phyloP scores from a whole-genome alignment of 352 stramenopile genomes.

The Globisporangium cylindrosporum region DNA sequence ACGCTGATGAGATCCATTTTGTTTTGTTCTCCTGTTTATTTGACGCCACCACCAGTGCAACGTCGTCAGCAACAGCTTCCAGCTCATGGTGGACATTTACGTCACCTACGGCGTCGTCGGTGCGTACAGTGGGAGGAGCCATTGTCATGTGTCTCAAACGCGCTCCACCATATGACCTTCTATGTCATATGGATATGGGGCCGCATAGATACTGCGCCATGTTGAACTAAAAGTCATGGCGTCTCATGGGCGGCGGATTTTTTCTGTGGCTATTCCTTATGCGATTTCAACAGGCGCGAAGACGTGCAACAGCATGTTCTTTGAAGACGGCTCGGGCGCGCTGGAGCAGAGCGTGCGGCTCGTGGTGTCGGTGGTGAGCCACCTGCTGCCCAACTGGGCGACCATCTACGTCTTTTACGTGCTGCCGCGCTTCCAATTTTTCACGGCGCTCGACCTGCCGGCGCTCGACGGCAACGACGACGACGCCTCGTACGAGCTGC shows the following conservation, averaged over 20 bases:
- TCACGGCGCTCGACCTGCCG: conserved; percentile 52
- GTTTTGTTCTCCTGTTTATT: background rate
- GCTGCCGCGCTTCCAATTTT: conserved; percentile 62
- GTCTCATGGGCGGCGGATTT: background rate
- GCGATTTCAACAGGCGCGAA: conserved; percentile 21
- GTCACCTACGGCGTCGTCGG: conserved; percentile 48
- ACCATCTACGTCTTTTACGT: conserved; percentile 74
- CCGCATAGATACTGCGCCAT: conserved; percentile 12
- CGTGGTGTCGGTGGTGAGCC: conserved; percentile 45
- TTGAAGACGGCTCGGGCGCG: conserved; percentile 50
- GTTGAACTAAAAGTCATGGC: conserved; percentile 6
- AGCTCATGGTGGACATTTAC: conserved; percentile 62
- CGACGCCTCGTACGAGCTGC: conserved; percentile 28
- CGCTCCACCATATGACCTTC: background rate
- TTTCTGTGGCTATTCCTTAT: background rate
- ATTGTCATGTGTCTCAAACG: conserved; percentile 1
- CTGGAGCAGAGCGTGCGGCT: conserved; percentile 59
- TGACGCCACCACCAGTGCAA: conserved; percentile 40
- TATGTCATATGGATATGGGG: background rate
- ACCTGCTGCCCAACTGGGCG: conserved; percentile 63
- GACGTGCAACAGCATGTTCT: conserved; percentile 71
- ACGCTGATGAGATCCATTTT: background rate
- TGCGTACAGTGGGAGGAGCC: conserved; percentile 17
- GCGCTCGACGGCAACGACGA: conserved; percentile 27
- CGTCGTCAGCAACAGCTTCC: conserved; percentile 52